phyloP scores from a whole-genome alignment of 371 early-diverging fungal genomes.

The Mortierella sp. region DNA sequence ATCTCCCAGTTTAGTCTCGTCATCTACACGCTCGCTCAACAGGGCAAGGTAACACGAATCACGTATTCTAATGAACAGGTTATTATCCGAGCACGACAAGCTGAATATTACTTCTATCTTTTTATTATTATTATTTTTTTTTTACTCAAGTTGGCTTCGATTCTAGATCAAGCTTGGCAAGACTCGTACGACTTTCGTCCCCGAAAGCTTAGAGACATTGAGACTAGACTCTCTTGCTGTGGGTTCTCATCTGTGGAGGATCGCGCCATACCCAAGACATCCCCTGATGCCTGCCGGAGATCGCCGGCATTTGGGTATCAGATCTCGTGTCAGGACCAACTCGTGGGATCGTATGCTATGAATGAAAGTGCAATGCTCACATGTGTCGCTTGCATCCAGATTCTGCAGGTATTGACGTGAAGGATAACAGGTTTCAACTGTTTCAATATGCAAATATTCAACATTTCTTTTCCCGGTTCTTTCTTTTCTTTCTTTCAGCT shows the following conservation, averaged over 20 bases:
- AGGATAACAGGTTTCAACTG: background rate
- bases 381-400: conserved; percentile 10
- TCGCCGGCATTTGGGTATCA: conserved; percentile 43
- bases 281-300: conserved; percentile 17
- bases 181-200: conserved; percentile 26
- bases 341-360: conserved; percentile 12
- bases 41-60: conserved; percentile 29
- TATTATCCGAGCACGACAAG: background rate
- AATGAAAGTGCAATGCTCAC: conserved; percentile 13
- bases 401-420: conserved; percentile 25
- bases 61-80: background rate
- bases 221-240: conserved; percentile 34
- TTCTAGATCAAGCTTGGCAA: conserved; percentile 38
- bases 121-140: background rate
- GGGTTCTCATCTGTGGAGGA: conserved; percentile 31
- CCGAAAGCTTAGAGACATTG: conserved; percentile 23
- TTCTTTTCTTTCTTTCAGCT: conserved; percentile 12
- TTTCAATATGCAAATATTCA: no score
- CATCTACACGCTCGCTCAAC: conserved; percentile 18
- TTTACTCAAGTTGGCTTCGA: conserved; percentile 19
- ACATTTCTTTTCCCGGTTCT: background rate
- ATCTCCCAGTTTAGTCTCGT: conserved; percentile 21
- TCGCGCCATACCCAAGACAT: conserved; percentile 38
- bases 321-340: conserved; percentile 24
- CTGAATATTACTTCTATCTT: no score